These are phyloP conservation scores for Suillus subluteus DNA, from an alignment of 768 basidiomycete species.

Conservation along the genomic window DNA sequence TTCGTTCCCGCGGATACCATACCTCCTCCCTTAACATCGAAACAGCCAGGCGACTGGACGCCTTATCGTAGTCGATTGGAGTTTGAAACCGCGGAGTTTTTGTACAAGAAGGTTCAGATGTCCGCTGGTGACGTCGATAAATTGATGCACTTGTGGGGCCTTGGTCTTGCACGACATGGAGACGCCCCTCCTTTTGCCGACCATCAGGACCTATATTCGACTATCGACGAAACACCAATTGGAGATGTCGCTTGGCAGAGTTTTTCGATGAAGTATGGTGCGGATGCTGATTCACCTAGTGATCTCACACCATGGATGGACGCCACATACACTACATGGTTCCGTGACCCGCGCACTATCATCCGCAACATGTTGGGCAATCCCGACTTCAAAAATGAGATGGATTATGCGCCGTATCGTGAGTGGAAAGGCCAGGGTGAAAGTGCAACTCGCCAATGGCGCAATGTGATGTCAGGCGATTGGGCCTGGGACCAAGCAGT, in stretches of 20 bases:
- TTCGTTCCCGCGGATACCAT: neutral
- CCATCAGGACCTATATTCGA: constrained; percentile 33
- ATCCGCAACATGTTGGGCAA: constrained; percentile 24
- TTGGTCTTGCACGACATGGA: neutral
- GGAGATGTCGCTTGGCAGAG: constrained; percentile 41
- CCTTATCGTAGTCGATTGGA: neutral
- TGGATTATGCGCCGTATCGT: constrained; percentile 22
- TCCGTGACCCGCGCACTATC: constrained; percentile 21
- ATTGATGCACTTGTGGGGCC: neutral
- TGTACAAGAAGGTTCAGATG: neutral
- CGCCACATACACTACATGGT: constrained; percentile 31
- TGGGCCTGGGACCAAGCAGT: constrained; percentile 17
- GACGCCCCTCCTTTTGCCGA: constrained; percentile 34
- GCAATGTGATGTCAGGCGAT: constrained; percentile 18
- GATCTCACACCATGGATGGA: constrained; percentile 31
- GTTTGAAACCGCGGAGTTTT: neutral
- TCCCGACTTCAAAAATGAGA: constrained; percentile 24
- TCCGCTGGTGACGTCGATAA: neutral
- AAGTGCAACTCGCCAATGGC: neutral
- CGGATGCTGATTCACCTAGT: constrained; percentile 13
- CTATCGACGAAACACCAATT: constrained; percentile 37
- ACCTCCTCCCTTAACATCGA: neutral
- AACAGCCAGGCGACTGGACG: neutral
- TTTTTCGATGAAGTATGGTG: neutral
- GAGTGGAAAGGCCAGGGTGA: constrained; percentile 12